A percentile compares a stretch with the other conserved stretches of the same genome.
Evolutionary conservation across 2,329 filamentous ascomycete genomes (phyloP).

Genomic region (Byssothecium circinans): DNA sequence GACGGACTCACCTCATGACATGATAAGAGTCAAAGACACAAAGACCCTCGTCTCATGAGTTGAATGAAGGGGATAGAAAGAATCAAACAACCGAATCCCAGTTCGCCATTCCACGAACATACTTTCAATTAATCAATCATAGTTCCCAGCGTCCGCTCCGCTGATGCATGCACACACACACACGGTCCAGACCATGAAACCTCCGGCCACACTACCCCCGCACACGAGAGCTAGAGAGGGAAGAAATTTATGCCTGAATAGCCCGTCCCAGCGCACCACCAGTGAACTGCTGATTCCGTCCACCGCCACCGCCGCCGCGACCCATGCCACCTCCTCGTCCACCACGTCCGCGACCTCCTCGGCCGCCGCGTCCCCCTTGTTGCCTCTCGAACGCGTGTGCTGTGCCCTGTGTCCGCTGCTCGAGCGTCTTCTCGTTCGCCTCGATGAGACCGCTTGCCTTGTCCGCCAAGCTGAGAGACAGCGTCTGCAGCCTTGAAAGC

Average conservation of each 20-base stretch:
- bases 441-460: constrained; percentile 97
- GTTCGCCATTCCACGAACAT: no score
- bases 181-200: background rate
- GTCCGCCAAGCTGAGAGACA: constrained; percentile 91
- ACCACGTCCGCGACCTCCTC: constrained; percentile 61
- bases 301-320: constrained; percentile 62
- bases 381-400: constrained; percentile 94
- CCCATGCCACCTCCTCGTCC: constrained; percentile 60
- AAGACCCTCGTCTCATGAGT: no score
- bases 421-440: constrained; percentile 93
- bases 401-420: constrained; percentile 95
- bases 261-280: constrained; percentile 72
- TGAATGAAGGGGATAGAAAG: no score
- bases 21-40: no score
- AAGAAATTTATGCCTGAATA: constrained; percentile 48
- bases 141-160: no score
- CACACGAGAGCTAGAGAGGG: background rate
- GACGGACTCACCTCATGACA: no score
- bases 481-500: constrained; percentile 90
- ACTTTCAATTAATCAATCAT: no score
- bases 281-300: constrained; percentile 77
- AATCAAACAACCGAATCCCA: no score
- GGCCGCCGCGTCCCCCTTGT: constrained; percentile 68
- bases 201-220: background rate
- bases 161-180: no score